Percentiles rank a stretch among this genome's conserved stretches.
Conservation (phyloP, 768 basidiomycete genomes). For the Chalciporus chontae region DNA sequence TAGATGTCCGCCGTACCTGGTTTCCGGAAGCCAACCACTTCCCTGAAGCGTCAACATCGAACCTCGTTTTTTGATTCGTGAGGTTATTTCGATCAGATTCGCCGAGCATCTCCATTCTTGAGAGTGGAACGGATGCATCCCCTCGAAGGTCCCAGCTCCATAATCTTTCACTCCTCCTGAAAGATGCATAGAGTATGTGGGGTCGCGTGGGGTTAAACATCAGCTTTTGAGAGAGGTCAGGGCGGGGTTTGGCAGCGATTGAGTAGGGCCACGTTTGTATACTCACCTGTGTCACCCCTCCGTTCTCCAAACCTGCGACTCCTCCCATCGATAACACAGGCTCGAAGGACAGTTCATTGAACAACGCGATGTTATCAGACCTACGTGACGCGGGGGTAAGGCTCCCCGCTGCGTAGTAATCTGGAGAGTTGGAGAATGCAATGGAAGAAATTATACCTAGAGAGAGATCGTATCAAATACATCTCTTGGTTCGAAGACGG, state of each 20-base stretch:
- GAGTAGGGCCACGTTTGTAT: neutral
- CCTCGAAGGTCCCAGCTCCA: conserved; percentile 80
- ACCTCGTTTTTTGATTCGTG: conserved; percentile 77
- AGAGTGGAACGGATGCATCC: conserved; percentile 40
- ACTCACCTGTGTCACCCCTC: conserved; percentile 50
- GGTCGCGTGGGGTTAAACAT: conserved; percentile 74
- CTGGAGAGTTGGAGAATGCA: conserved; percentile 65
- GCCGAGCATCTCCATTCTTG: neutral
- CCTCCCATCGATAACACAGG: conserved; percentile 65
- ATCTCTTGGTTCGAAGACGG: neutral
- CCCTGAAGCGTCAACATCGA: conserved; percentile 73
- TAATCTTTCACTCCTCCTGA: conserved; percentile 56
- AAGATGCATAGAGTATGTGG: conserved; percentile 74
- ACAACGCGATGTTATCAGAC: conserved; percentile 60
- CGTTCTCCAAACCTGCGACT: conserved; percentile 34
- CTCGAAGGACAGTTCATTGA: conserved; percentile 54
- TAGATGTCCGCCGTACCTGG: conserved; percentile 43
- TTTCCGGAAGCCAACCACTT: conserved; percentile 62
- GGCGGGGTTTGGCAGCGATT: neutral
- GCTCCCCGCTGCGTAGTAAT: conserved; percentile 78
- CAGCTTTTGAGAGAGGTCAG: conserved; percentile 45
- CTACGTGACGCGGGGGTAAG: conserved; percentile 46
- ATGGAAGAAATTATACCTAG: conserved; percentile 84
- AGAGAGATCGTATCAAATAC: neutral
- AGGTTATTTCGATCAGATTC: neutral